A percentile compares a stretch with the other conserved stretches of the same genome.
phyloP scores from a whole-genome alignment of 164 flowering plant genomes.

The Nymphaea colorata region DNA sequence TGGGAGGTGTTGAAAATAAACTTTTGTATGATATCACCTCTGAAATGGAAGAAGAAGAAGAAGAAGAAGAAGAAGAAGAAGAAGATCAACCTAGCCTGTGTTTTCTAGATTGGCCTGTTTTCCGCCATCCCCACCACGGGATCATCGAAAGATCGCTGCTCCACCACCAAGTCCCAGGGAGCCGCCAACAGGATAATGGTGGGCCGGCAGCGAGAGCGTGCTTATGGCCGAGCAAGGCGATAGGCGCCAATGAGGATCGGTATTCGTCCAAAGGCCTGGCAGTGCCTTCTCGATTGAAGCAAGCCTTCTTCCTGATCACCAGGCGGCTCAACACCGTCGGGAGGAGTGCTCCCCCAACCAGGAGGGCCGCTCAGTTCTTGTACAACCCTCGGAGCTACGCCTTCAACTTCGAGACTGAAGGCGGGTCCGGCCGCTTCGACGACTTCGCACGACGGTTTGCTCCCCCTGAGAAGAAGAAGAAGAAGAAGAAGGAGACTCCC shows the following conservation, averaged over 20 bases:
- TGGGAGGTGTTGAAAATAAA: too few relatives aligned
- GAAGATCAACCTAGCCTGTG: background rate
- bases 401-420: background rate
- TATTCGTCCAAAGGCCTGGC: background rate
- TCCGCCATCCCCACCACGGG: background rate
- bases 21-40: too few relatives aligned
- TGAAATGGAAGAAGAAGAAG: background rate
- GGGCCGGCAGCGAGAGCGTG: background rate
- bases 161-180: background rate
- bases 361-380: background rate
- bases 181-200: too few relatives aligned
- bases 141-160: background rate
- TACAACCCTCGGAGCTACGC: background rate
- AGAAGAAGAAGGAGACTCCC: too few relatives aligned
- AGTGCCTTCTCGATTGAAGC: background rate
- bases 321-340: background rate
- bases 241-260: background rate
- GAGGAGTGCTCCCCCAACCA: background rate
- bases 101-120: background rate
- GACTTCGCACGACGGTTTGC: background rate
- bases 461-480: background rate
- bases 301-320: background rate
- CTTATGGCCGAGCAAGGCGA: background rate
- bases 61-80: background rate
- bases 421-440: background rate